These are phyloP conservation scores for Phytophthora syringae DNA, from an alignment of 352 stramenopile species.

Conservation along the genomic window DNA sequence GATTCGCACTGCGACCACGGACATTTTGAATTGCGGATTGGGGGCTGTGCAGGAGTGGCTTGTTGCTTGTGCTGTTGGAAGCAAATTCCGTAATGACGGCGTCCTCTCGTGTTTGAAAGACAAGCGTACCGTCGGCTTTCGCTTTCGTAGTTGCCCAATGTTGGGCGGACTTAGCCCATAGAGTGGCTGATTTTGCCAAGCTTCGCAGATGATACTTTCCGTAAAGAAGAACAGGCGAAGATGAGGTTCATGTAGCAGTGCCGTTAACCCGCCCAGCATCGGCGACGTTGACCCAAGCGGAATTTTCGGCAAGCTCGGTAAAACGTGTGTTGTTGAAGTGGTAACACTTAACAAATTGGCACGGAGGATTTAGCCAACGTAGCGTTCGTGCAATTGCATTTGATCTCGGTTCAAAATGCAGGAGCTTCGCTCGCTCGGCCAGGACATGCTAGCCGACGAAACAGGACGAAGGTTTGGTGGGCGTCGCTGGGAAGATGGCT, in stretches of 20 bases:
- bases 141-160: not conserved
- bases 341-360: too few species aligned
- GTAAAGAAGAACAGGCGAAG: too few species aligned
- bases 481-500: not conserved
- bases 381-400: too few species aligned
- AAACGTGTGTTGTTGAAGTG: too few species aligned
- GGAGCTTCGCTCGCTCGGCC: too few species aligned
- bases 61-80: conserved; percentile 28
- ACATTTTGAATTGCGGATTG: conserved; percentile 46
- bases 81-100: conserved; percentile 34
- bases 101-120: conserved; percentile 12
- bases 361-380: too few species aligned
- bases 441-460: too few species aligned
- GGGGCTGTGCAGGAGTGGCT: not conserved
- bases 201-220: not conserved
- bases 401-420: too few species aligned
- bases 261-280: too few species aligned
- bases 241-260: too few species aligned
- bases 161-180: conserved; percentile 17
- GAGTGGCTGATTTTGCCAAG: not conserved
- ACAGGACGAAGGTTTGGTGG: not conserved
- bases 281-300: too few species aligned
- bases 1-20: conserved; percentile 51
- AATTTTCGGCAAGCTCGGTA: too few species aligned
- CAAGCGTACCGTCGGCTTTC: conserved; percentile 19